Conservation (phyloP, 2,329 filamentous ascomycete species). For the Cordyceps pruinosa region DNA sequence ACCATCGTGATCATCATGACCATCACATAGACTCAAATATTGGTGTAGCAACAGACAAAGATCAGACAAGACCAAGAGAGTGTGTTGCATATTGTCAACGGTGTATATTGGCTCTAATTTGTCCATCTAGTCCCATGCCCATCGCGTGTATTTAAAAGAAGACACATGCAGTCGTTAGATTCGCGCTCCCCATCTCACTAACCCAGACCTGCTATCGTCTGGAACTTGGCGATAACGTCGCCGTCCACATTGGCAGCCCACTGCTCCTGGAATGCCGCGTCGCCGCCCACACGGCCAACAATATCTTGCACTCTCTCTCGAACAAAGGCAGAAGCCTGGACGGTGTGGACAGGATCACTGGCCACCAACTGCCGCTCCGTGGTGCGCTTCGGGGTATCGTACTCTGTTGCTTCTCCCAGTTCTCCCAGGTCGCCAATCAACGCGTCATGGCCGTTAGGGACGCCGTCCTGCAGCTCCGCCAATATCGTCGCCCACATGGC, state of each 20-base stretch:
- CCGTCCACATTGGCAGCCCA: conserved; percentile 70
- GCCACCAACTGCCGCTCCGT: conserved; percentile 46
- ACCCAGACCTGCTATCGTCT: conserved; percentile 22
- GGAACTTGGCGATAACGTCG: conserved; percentile 62
- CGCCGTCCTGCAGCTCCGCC: conserved; percentile 56
- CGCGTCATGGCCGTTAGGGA: conserved; percentile 43
- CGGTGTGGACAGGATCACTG: conserved; percentile 60
- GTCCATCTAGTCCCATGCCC: conserved; percentile 3
- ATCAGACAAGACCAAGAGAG: not conserved
- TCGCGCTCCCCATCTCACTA: conserved; percentile 12
- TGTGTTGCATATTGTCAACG: not conserved
- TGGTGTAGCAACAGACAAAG: not conserved
- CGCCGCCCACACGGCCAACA: conserved; percentile 55
- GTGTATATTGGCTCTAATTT: not conserved
- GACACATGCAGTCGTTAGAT: conserved; percentile 13
- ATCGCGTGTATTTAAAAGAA: not conserved
- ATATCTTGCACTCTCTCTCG: conserved; percentile 52
- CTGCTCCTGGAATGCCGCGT: conserved; percentile 57
- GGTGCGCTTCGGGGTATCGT: conserved; percentile 49
- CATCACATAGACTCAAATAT: not conserved
- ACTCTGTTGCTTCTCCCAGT: conserved; percentile 38
- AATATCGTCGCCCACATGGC: conserved; percentile 68
- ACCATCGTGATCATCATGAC: too few species aligned
- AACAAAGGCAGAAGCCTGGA: conserved; percentile 59
- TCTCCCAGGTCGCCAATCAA: conserved; percentile 37